A percentile compares a stretch with the other conserved stretches of the same genome.
Evolutionary conservation across 345 rosid species (phyloP).

Genomic region (Noccaea caerulescens): DNA sequence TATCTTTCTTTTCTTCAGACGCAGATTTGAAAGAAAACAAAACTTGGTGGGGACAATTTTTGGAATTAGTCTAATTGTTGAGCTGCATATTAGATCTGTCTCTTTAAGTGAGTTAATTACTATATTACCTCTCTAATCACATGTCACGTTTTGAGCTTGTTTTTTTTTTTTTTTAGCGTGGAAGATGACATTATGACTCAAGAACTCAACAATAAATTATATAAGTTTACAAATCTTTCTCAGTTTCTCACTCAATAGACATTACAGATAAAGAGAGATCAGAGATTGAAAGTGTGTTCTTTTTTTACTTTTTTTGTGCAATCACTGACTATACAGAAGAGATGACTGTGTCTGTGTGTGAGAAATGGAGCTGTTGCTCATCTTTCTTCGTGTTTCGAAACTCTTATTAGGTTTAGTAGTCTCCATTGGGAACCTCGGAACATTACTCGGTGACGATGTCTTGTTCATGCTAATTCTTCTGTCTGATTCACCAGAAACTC

Average conservation of each 20-base stretch:
- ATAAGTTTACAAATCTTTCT: slow-evolving; percentile 31
- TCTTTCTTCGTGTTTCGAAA: slow-evolving; percentile 44
- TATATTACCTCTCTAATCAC: slow-evolving; percentile 11
- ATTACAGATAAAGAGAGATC: slow-evolving; percentile 8
- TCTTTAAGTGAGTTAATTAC: not conserved
- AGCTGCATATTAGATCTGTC: slow-evolving; percentile 33
- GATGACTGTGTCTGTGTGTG: slow-evolving; percentile 47
- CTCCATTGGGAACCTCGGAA: slow-evolving; percentile 54
- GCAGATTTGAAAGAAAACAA: not conserved
- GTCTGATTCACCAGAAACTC: slow-evolving; percentile 38
- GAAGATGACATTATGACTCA: slow-evolving; percentile 19
- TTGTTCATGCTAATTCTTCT: slow-evolving; percentile 37
- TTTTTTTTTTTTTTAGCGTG: not conserved
- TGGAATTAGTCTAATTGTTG: slow-evolving; percentile 20
- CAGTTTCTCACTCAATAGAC: slow-evolving; percentile 20
- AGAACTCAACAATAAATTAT: slow-evolving; percentile 7
- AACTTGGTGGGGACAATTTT: slow-evolving; percentile 30
- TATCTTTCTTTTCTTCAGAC: slow-evolving; percentile 17
- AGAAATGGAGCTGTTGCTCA: slow-evolving; percentile 44
- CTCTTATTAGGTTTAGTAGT: slow-evolving; percentile 47
- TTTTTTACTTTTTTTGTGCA: not conserved
- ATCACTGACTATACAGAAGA: slow-evolving; percentile 51
- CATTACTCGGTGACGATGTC: slow-evolving; percentile 26
- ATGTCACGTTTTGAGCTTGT: slow-evolving; percentile 1
- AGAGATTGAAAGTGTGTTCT: not conserved